Evolutionary conservation across 257 asterid species (phyloP), one percentile per base, ranked within the genome.

Genomic region (Nicotiana tabacum): DNA sequence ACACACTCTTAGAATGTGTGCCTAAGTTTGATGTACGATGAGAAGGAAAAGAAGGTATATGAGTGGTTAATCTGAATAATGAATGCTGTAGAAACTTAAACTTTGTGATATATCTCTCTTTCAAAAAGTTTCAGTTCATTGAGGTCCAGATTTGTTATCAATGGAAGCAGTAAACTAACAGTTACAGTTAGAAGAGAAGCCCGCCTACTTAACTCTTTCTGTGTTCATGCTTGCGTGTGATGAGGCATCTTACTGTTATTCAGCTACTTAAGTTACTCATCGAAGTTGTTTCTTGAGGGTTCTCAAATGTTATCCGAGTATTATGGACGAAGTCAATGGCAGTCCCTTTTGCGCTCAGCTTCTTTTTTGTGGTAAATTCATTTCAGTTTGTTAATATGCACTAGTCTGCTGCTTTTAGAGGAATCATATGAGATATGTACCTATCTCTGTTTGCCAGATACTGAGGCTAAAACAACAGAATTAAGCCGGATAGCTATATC

Each of bases 381-480:
- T 51, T 76, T 76, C 27, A n/a, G 29, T 76, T 76, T 51, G 80
- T 76, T 16, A 51, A 27, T 51, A 74, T 48, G 1, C 43, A 48
- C 1, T 33, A 33, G 35, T 10, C 8, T 51, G 80, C 65, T 76
- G 0, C 64, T 2, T 46, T 29, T 76, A 76, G 64, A 74, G 30
- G 64, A 7, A 51, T 51, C 0, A 4, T 46, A 46, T 46, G 13
- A 43, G 78, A 46, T 43, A 46, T 21, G 27, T 46, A 46, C 6
- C 60, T 0, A 72, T 21, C 58, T 70, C 78, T 21, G 78, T 70
- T 70, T 43, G 60, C 78, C 37, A 72, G 78, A 72, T 72, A 43
- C 60, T 46, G 57, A 18, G 77, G 78, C 53, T 70, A 70, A 70
- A 70, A 6, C 58, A 39, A 70, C 78, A 70, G 35, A 70, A 70